phyloP scores from a whole-genome alignment of 1,139 yeast species.

The Diutina pseudorugosa region DNA sequence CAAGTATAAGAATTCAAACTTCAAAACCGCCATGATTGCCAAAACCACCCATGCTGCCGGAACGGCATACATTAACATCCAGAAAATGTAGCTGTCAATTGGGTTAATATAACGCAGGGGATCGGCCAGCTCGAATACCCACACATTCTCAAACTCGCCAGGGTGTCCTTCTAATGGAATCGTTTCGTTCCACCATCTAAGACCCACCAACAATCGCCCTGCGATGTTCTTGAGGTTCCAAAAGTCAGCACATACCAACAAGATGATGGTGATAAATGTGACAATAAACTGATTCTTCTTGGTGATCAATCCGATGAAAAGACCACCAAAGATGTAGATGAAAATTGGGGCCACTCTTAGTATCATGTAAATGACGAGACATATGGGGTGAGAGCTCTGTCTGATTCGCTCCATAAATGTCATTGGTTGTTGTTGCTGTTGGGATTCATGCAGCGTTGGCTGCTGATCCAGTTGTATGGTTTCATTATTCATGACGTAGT shows the following conservation, averaged over 20 bases:
- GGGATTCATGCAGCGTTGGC: neutral
- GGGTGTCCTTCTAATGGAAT: constrained; percentile 26
- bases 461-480: constrained; percentile 1
- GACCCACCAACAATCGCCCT: constrained; percentile 81
- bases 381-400: constrained; percentile 61
- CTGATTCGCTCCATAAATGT: neutral
- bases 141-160: constrained; percentile 45
- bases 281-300: constrained; percentile 49
- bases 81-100: constrained; percentile 79
- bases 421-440: neutral
- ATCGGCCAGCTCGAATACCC: constrained; percentile 86
- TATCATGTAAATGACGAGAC: constrained; percentile 2
- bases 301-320: neutral
- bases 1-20: constrained; percentile 66
- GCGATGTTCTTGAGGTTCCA: constrained; percentile 90
- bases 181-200: constrained; percentile 90
- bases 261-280: constrained; percentile 64
- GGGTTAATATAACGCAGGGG: constrained; percentile 79
- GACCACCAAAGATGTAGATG: neutral
- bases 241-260: constrained; percentile 77
- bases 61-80: constrained; percentile 65
- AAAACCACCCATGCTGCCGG: constrained; percentile 69
- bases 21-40: constrained; percentile 66
- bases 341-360: neutral
- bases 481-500: neutral